phyloP scores from a whole-genome alignment of 2,329 filamentous ascomycete genomes.

The Chaetomiaceae sp. region DNA sequence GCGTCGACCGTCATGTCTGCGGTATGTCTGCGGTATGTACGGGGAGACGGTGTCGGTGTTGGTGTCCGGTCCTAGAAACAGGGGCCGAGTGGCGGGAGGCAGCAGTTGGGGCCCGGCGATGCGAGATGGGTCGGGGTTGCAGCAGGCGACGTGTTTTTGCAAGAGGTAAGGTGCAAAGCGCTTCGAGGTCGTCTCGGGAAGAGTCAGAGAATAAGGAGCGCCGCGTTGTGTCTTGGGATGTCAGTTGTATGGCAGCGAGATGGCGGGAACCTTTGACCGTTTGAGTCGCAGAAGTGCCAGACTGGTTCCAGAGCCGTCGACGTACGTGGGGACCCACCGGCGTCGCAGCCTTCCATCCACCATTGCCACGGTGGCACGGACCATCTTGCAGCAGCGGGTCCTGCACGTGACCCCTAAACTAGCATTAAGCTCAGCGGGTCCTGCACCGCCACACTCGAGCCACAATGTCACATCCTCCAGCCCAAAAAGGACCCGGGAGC shows the following conservation, averaged over 20 bases:
- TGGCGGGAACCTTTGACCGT: conserved; percentile 13
- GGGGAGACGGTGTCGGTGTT: not conserved
- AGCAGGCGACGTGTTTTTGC: not conserved
- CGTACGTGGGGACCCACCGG: conserved; percentile 8
- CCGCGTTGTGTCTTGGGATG: not conserved
- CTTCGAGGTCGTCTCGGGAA: not conserved
- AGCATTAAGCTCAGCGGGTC: no score
- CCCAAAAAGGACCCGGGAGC: no score
- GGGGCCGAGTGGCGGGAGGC: not conserved
- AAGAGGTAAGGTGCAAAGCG: not conserved
- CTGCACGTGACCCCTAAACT: not conserved
- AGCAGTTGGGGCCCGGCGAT: not conserved
- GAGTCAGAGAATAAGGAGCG: not conserved
- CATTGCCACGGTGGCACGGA: not conserved
- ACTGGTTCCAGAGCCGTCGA: not conserved
- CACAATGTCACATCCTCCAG: no score
- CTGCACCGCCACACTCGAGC: no score
- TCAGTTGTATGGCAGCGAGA: conserved; percentile 1
- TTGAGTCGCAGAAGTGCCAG: conserved; percentile 5
- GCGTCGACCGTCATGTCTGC: conserved; percentile 26
- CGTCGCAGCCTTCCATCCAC: conserved; percentile 7
- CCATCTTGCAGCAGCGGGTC: not conserved
- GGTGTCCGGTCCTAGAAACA: not conserved
- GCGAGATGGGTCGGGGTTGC: not conserved
- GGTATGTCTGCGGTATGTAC: conserved; percentile 16